Evolutionary conservation across 345 rosid species (phyloP).

Genomic region (Aquilaria yunnanensis): DNA sequence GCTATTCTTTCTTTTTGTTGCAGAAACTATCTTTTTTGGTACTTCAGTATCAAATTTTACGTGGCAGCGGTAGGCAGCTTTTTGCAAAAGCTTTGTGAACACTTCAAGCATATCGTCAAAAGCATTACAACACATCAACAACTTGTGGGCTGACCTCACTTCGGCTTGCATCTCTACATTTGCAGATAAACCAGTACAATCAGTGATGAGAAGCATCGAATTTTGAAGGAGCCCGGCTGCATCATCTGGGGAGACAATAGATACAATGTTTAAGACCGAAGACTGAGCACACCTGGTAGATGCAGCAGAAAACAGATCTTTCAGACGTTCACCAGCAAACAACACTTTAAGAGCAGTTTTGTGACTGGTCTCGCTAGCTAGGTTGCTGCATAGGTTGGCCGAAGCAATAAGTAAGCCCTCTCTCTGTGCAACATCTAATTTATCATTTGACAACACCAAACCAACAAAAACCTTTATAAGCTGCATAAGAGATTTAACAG

Average conservation of each 20-base stretch:
- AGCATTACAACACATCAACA: constrained; percentile 48
- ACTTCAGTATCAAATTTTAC: constrained; percentile 60
- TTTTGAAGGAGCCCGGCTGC: constrained; percentile 49
- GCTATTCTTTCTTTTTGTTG: constrained; percentile 46
- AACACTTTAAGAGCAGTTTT: constrained; percentile 48
- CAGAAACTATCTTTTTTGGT: constrained; percentile 35
- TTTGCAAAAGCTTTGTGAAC: constrained; percentile 48
- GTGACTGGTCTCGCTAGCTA: constrained; percentile 43
- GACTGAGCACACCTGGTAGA: constrained; percentile 52
- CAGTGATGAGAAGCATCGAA: constrained; percentile 45
- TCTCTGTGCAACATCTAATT: constrained; percentile 41
- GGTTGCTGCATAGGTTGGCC: constrained; percentile 47
- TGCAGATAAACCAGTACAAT: constrained; percentile 49
- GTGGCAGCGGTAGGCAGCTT: constrained; percentile 69
- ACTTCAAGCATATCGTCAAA: constrained; percentile 55
- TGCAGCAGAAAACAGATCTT: constrained; percentile 53
- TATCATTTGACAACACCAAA: constrained; percentile 45
- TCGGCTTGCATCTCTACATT: constrained; percentile 59
- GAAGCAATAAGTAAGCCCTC: constrained; percentile 71
- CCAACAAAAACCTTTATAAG: constrained; percentile 52
- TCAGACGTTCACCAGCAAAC: constrained; percentile 42
- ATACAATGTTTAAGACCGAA: constrained; percentile 53
- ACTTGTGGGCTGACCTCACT: constrained; percentile 73
- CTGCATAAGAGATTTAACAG: constrained; percentile 48
- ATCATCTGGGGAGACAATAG: constrained; percentile 39